Conservation (phyloP, 2,329 filamentous ascomycete genomes). For the Curvularia sp. region DNA sequence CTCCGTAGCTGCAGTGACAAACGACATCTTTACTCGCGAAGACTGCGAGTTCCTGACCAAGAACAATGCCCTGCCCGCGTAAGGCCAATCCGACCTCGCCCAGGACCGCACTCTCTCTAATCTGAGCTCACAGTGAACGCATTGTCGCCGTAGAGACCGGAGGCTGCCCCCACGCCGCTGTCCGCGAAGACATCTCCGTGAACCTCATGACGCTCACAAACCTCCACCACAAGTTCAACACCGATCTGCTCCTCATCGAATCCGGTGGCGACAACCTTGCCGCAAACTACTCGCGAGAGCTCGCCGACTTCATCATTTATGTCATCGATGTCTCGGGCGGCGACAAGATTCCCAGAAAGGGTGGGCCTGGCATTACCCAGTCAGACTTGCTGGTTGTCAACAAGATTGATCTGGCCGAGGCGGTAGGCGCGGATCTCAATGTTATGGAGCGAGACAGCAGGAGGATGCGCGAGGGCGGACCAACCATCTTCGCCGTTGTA, state of each 20-base stretch:
- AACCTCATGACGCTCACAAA: slow-evolving; percentile 94
- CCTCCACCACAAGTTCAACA: slow-evolving; percentile 78
- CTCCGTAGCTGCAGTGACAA: slow-evolving; percentile 93
- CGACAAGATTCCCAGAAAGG: slow-evolving; percentile 96
- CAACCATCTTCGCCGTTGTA: slow-evolving; percentile 96
- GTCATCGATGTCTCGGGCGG: slow-evolving; percentile 97
- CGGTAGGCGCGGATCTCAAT: slow-evolving; percentile 84
- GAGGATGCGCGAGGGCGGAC: slow-evolving; percentile 93
- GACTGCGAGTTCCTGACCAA: slow-evolving; percentile 96
- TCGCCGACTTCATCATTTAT: slow-evolving; percentile 98
- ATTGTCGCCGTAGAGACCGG: slow-evolving; percentile 98
- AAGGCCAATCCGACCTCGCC: slow-evolving; percentile 12
- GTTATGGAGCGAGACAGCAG: slow-evolving; percentile 96
- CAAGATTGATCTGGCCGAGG: slow-evolving; percentile 93
- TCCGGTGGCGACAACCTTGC: slow-evolving; percentile 95
- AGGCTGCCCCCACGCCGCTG: slow-evolving; percentile 94
- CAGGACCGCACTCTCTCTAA: neutral
- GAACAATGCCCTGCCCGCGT: slow-evolving; percentile 79
- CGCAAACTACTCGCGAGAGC: slow-evolving; percentile 92
- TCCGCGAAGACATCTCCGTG: slow-evolving; percentile 93
- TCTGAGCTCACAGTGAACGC: slow-evolving; percentile 56
- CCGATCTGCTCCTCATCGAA: slow-evolving; percentile 91
- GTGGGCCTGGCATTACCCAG: slow-evolving; percentile 95
- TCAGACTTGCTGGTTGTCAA: slow-evolving; percentile 93
- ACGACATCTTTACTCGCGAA: slow-evolving; percentile 98